Conservation (phyloP, 2,329 filamentous ascomycete species). For the Colletotrichum tabaci region DNA sequence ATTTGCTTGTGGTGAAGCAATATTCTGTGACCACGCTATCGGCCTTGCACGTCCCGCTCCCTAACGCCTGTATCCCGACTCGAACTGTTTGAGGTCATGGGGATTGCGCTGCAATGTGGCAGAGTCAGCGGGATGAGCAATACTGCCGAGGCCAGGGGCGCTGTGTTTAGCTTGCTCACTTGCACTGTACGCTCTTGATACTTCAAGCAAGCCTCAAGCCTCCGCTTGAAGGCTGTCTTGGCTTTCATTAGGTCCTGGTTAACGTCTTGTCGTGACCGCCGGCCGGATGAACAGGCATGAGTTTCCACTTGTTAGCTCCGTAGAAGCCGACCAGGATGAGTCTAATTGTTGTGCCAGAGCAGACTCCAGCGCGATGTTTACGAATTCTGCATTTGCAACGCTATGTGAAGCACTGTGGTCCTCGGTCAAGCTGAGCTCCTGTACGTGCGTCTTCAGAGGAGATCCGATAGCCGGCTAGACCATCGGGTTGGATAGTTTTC, state of each 20-base stretch:
- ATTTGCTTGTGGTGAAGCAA: background rate
- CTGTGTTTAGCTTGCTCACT: background rate
- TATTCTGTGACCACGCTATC: background rate
- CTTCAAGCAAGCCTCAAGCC: background rate
- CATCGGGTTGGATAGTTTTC: background rate
- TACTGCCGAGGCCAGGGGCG: background rate
- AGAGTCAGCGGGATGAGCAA: background rate
- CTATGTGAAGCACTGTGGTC: background rate
- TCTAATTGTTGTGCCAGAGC: background rate
- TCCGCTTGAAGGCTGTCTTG: background rate
- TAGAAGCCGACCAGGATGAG: background rate
- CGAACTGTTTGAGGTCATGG: constrained; percentile 1
- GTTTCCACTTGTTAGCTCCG: background rate
- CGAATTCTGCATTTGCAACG: background rate
- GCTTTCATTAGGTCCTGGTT: background rate
- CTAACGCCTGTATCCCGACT: background rate
- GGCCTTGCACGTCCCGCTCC: background rate
- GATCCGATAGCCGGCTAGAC: background rate
- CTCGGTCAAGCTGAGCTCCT: background rate
- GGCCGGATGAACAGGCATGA: background rate
- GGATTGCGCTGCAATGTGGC: background rate
- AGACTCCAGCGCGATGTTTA: background rate
- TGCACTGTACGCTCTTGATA: background rate
- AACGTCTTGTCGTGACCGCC: too few relatives aligned
- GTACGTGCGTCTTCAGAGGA: background rate